phyloP scores from a whole-genome alignment of 371 early-diverging fungal genomes.

The Apophysomyces sp. region DNA sequence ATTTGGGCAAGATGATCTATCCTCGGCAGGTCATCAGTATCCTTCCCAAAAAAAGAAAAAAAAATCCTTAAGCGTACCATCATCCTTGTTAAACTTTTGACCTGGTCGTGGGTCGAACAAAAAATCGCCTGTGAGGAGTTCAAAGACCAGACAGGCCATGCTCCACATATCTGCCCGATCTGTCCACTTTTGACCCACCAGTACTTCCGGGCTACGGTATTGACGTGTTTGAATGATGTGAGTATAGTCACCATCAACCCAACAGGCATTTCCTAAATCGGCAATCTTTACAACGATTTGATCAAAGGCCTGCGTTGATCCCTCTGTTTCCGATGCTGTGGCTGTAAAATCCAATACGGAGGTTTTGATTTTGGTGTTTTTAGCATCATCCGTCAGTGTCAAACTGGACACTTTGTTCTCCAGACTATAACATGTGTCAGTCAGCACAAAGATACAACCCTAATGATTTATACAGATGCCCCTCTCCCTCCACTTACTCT shows the following conservation, averaged over 20 bases:
- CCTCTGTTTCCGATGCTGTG: not conserved
- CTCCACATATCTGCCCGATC: slow-evolving; percentile 95
- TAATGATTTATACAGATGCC: no score
- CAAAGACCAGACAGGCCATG: slow-evolving; percentile 86
- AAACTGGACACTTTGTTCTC: not conserved
- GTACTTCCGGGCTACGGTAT: slow-evolving; percentile 98
- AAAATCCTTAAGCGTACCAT: slow-evolving; percentile 50
- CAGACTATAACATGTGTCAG: not conserved
- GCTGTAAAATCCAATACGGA: slow-evolving; percentile 30
- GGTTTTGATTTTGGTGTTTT: slow-evolving; percentile 22
- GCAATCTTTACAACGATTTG: slow-evolving; percentile 89
- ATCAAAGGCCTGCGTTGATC: slow-evolving; percentile 23
- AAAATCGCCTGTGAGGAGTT: slow-evolving; percentile 93
- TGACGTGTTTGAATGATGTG: slow-evolving; percentile 97
- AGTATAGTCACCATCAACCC: slow-evolving; percentile 91
- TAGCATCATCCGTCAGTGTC: not conserved
- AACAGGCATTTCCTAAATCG: slow-evolving; percentile 97
- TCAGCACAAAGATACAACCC: no score
- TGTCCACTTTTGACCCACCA: slow-evolving; percentile 91
- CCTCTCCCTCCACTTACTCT: no score
- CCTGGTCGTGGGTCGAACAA: slow-evolving; percentile 93
- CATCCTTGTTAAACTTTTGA: slow-evolving; percentile 83
- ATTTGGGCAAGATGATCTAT: slow-evolving; percentile 96
- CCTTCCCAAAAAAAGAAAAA: no score
- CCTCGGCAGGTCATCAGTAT: not conserved